Base-by-base conservation (phyloP, 768 basidiomycete genomes). In the Infundibulicybe gibba region DNA sequence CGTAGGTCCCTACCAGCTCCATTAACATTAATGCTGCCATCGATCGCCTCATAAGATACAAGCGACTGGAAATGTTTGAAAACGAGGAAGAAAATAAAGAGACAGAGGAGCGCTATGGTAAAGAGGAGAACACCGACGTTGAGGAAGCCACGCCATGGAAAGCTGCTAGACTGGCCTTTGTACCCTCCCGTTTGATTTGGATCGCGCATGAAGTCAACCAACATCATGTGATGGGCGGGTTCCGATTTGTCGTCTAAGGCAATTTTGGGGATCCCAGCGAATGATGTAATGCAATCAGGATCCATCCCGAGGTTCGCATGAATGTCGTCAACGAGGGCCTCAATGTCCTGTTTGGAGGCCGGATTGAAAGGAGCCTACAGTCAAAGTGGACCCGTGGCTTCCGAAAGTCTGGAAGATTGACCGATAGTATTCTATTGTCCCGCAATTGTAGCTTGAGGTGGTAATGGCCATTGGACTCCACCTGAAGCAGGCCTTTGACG, bases 291-390 rank as follows among this genome's bases (percentile, higher is more conserved):
- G 67, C 97, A 99, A 68, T 99, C 97, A 48, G 98, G 81, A 69
- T 99, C 97, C 72, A 98, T 83, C 47, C 92, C 89, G 45, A 99
- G 84, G 19, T 85, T 93, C 25, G 87, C 81, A 69, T 98, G 98
- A 67, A 99, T 95, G 65, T 98, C 98, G 69, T 98, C 95, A 56
- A 99, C 85, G 44, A 99, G 83, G 4, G 94, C 93, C 60, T 99
- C 97, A 33, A 97, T 92, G 54, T 99, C 97, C 64, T 98, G 97
- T 68, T 93, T 97, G 3, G 97, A 98, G 20, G 90, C 97, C 65
- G 97, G 95, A 61, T 99, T 99, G 82, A 98, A 99, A 13, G 97
- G 97, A 31, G 98, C n/a, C 95, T 42, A 99, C 95, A 11, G 94
- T 94, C 39, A 99, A 77, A 16, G 93, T 89, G n/a, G 95, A 94